Percentiles rank a stretch among this genome's conserved stretches.
phyloP scores from a whole-genome alignment of 2,329 filamentous ascomycete genomes.

The Blastomyces percursus region DNA sequence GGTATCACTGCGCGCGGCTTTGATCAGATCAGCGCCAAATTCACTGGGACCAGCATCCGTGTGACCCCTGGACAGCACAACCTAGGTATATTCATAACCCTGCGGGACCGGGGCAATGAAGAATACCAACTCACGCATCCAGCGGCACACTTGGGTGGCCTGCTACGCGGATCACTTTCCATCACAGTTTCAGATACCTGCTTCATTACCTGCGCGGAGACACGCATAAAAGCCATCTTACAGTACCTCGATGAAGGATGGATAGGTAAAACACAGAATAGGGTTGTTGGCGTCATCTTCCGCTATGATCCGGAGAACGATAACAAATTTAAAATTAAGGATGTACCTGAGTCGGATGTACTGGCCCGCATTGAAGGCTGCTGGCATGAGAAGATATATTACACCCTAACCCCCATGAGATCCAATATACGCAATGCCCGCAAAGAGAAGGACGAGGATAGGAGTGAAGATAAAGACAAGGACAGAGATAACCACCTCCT shows the following conservation, averaged over 20 bases:
- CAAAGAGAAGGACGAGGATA: slow-evolving; percentile 38
- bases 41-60: slow-evolving; percentile 88
- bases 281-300: slow-evolving; percentile 83
- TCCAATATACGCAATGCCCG: background rate
- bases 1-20: slow-evolving; percentile 81
- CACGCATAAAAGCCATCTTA: slow-evolving; percentile 79
- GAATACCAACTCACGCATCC: slow-evolving; percentile 94
- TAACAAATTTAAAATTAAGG: slow-evolving; percentile 64
- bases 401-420: slow-evolving; percentile 38
- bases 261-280: slow-evolving; percentile 84
- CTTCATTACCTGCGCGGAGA: slow-evolving; percentile 81
- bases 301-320: slow-evolving; percentile 82
- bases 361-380: slow-evolving; percentile 71
- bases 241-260: slow-evolving; percentile 92
- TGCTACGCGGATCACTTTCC: slow-evolving; percentile 76
- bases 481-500: slow-evolving; percentile 52
- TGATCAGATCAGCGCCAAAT: slow-evolving; percentile 94
- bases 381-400: slow-evolving; percentile 66
- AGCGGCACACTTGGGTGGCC: slow-evolving; percentile 78
- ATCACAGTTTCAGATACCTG: slow-evolving; percentile 85
- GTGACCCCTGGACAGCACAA: slow-evolving; percentile 90
- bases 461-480: background rate
- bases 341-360: slow-evolving; percentile 75
- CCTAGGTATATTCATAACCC: slow-evolving; percentile 83
- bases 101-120: slow-evolving; percentile 70